These are phyloP conservation scores for Leavenworthia alabamica DNA, from an alignment of 345 rosid species.

Conservation along the genomic window DNA sequence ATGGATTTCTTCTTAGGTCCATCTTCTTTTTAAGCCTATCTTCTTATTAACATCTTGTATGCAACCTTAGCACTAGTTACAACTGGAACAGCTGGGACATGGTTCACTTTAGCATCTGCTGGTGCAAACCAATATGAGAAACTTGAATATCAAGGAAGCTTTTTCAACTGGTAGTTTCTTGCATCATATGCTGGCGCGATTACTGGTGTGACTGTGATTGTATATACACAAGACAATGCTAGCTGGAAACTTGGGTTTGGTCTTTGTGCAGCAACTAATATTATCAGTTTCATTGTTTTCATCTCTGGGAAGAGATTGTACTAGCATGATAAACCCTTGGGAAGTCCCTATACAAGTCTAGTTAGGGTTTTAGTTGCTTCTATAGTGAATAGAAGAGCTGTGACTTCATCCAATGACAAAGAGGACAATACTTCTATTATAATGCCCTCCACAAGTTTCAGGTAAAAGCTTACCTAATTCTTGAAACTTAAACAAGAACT, in stretches of 20 bases:
- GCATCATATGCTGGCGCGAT: constrained; percentile 13
- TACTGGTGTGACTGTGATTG: constrained; percentile 29
- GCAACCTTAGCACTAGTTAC: constrained; percentile 32
- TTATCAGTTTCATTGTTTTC: constrained; percentile 32
- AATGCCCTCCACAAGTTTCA: constrained; percentile 29
- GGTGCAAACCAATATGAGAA: constrained; percentile 45
- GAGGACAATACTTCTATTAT: neutral
- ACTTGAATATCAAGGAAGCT: constrained; percentile 33
- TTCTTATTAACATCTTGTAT: too few relatives aligned
- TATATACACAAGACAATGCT: constrained; percentile 39
- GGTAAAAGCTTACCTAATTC: constrained; percentile 13
- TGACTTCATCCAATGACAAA: constrained; percentile 16
- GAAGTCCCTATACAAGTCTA: constrained; percentile 42
- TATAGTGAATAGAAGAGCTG: constrained; percentile 31
- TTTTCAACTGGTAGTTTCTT: constrained; percentile 49
- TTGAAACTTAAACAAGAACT: neutral
- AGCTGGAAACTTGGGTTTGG: constrained; percentile 52
- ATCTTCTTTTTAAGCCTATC: too few relatives aligned
- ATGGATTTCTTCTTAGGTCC: too few relatives aligned
- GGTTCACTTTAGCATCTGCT: constrained; percentile 33
- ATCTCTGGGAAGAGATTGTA: constrained; percentile 37
- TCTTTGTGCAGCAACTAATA: constrained; percentile 28
- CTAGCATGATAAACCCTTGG: constrained; percentile 31
- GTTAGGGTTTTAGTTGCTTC: constrained; percentile 43
- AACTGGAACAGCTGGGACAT: constrained; percentile 31